Evolutionary conservation across 1,139 yeast species (phyloP), one percentile per base, ranked within the genome.

Genomic region (Debaryomyces sp.): DNA sequence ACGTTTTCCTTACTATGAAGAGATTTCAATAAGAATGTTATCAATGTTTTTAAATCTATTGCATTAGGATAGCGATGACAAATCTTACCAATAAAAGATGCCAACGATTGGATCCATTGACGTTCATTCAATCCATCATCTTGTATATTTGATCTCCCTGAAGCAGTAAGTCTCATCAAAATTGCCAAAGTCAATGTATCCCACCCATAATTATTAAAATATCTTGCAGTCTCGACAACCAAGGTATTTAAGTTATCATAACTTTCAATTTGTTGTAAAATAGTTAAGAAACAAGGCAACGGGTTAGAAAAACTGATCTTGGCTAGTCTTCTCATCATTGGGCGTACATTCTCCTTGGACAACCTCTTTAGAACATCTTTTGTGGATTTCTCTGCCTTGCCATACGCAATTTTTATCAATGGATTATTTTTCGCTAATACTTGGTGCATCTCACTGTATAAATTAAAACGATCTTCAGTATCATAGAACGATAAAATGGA

Each of bases 231-330:
- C 48, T 87, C 88, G 9, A 90, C 92, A 10, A 94, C 85, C 49
- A 91, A 73, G 41, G 82, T 84, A 47, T 85, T 89, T 55, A 91
- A 80, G 62, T 91, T 94, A 62, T 89, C 97, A 62, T 94, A 95
- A 70, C 96, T 90, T 64, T 95, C 99, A 52, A 94, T 84, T 59
- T 86, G 92, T 48, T 80, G 82, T 24, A 87, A 71, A 36, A 85
- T 76, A 1, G 87, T 80, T 36, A 77, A 67, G 33, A 87, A 80
- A 29, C 95, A 82, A 1, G 96, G 89, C 26, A 94, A 64, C 1
- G 99, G 99, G 61, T 91, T 91, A 1, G 89, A 73, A 52, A 82
- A 85, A 26, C 92, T 81, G n/a, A 89, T 75, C 52, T 86, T 85
- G 0, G 96, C 88, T 32, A 94, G 72, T 49, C 84, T 77, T 54